Evolutionary conservation across 1,284 basidiomycete genomes (phyloP), one percentile per base, ranked within the genome.

Genomic region (Microbotryum lychnidis-dioicae): DNA sequence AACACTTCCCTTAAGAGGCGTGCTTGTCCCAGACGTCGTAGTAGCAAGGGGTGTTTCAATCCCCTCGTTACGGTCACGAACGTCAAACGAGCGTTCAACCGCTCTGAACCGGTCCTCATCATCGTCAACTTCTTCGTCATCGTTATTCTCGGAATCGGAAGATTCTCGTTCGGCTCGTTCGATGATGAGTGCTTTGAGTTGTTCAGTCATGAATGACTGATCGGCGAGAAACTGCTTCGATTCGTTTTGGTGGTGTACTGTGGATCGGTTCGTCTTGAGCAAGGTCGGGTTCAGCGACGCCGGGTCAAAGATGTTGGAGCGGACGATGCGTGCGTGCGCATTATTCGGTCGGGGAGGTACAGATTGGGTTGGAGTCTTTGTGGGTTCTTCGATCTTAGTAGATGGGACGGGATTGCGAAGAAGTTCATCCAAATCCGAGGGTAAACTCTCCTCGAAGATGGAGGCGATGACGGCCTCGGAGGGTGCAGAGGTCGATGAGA

Each of bases 251-350:
- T 42, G 3, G 29, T 25, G 25, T 9, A 16, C 14, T 5, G 37
- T 37, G 12, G 37, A 37, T 3, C 37, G 37, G 37, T 18, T 42
- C 37, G 37, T 18, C 37, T 42, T 53, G 25, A 53, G 51, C 6
- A 27, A 1, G 29, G n/a, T 53, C 29, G 84, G 65, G 70, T 91
- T 87, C 75, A 91, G 81, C 27, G 73, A 75, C 51, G 86, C 81
- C 20, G 83, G 81, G 67, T 89, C 84, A 69, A 87, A 89, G 0
- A 88, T 78, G 65, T 92, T 92, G 58, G 77, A 75, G 59, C 87
- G 77, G 66, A 80, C 80, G 50, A 74, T 46, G 2, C 37, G 18
- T 1, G 54, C 21, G n/a, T n/a, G 2, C 3, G 20, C 6, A 37
- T 27, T 3, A 37, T 27, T 3, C 10, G 49, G 1, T 0, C 48